Base-by-base conservation (phyloP, 352 stramenopile species). In the Phytopythium delawarense region DNA sequence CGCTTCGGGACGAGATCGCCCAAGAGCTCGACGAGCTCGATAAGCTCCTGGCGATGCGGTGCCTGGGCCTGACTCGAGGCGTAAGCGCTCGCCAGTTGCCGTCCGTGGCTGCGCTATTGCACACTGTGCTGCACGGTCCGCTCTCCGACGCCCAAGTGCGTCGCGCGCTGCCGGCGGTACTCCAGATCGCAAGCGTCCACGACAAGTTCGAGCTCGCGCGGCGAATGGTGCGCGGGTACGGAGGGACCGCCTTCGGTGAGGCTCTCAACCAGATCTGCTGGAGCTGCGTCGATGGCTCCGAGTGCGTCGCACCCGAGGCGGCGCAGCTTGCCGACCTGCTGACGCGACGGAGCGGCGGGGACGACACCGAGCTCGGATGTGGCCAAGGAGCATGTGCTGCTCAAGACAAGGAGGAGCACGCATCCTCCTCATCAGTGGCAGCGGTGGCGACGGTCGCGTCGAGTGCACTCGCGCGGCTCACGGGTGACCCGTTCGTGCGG, bases 11-110 rank as follows among this genome's bases (percentile, higher is more conserved):
- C 13, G 84, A 93, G 53, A 84, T 93, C 63, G 63, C 67, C 4
- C 77, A 91, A 30, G 84, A 91, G 50, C 66, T 91, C 11, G 79
- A 89, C 50, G 74, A 88, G 39, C 82, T 91, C 60, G 80, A 93
- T 49, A 72, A 71, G 23, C 67, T 89, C 1, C 42, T 91, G 23
- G 78, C 81, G 1, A 30, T 88, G 50, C 77, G 79, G 1, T 89
- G 76, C 46, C 69, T 93, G 45, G 86, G 89, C 50, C 76, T 88
- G 30, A 75, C 74, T 3, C 67, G 57, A 8, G 54, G 54, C 21
- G 25, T 66, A 0, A 76, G 84, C 48, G 46, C 74, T 42, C 57
- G 76, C 15, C 59, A 75, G 9, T 81, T 73, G 0, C 63, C 82
- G 2, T 67, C 81, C 7, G 70, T 77, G 0, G 88, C 77, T 25